phyloP scores from a whole-genome alignment of 495 filamentous ascomycete genomes.

The Clohesyomyces aquaticus region DNA sequence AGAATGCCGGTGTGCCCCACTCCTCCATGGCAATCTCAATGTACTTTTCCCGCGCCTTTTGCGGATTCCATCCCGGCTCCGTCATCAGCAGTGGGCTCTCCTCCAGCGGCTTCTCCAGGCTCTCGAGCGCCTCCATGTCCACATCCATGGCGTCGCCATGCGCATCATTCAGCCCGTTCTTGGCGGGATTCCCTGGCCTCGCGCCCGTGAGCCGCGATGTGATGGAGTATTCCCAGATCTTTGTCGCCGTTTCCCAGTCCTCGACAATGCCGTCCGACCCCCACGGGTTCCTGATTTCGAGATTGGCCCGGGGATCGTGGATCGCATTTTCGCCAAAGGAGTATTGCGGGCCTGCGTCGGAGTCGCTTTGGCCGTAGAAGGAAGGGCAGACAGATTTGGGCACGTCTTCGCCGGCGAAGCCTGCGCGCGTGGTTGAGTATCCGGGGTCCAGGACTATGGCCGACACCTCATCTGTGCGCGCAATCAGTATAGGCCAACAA shows the following conservation, averaged over 20 bases:
- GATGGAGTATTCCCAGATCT: slow-evolving; percentile 87
- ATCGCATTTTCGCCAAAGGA: slow-evolving; percentile 88
- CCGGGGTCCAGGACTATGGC: slow-evolving; percentile 96
- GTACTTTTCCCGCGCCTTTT: slow-evolving; percentile 84
- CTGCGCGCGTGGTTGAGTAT: slow-evolving; percentile 85
- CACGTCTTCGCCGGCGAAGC: slow-evolving; percentile 95
- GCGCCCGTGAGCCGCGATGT: slow-evolving; percentile 74
- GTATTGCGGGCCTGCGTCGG: slow-evolving; percentile 57
- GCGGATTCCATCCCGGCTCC: slow-evolving; percentile 87
- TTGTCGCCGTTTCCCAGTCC: slow-evolving; percentile 92
- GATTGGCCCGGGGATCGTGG: slow-evolving; percentile 69
- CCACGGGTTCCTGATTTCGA: slow-evolving; percentile 90
- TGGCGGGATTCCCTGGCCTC: slow-evolving; percentile 63
- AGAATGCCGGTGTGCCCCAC: slow-evolving; percentile 93
- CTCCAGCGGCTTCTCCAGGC: slow-evolving; percentile 74
- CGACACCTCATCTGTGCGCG: slow-evolving; percentile 77
- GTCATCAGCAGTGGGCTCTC: slow-evolving; percentile 94
- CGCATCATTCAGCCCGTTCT: slow-evolving; percentile 72
- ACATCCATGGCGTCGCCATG: slow-evolving; percentile 53
- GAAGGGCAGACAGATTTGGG: slow-evolving; percentile 92
- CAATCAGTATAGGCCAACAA: neutral
- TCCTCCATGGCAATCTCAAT: slow-evolving; percentile 95
- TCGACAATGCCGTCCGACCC: slow-evolving; percentile 86
- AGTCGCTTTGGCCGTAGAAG: slow-evolving; percentile 72
- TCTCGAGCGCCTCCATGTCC: slow-evolving; percentile 69